A percentile compares a stretch with the other conserved stretches of the same genome.
phyloP scores from a whole-genome alignment of 441 rosid genomes.

The Gossypium armourianum region DNA sequence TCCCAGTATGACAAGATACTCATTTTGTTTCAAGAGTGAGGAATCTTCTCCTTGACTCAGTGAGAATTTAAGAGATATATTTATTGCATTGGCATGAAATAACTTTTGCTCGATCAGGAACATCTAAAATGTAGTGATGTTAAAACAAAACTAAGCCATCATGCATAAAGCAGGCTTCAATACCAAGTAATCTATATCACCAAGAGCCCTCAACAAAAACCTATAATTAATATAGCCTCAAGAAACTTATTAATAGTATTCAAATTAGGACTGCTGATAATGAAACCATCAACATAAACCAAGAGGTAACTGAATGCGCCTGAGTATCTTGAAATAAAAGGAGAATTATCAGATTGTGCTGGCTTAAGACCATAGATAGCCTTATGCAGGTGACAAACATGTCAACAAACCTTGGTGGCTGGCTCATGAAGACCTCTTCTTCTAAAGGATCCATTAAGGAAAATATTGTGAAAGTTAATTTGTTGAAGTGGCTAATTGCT shows the following conservation, averaged over 20 bases:
- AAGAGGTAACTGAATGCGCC: not conserved
- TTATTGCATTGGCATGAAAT: not conserved
- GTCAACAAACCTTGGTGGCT: not conserved
- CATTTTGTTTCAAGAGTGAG: not conserved
- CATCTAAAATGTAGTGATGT: not conserved
- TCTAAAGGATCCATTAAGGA: not conserved
- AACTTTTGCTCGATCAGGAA: not conserved
- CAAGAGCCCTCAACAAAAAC: not conserved
- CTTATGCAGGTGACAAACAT: not conserved
- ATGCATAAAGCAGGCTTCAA: not conserved
- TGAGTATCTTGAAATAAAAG: not conserved
- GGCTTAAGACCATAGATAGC: not conserved
- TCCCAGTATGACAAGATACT: not conserved
- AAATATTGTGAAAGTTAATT: not conserved
- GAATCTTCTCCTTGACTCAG: not conserved
- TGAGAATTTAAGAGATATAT: not conserved
- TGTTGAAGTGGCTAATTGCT: not conserved
- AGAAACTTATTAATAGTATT: not conserved
- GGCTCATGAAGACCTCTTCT: not conserved
- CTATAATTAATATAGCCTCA: not conserved
- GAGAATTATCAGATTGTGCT: not conserved
- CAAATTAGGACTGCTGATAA: not conserved
- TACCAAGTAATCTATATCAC: not conserved
- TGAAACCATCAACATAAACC: not conserved
- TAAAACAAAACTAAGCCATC: not conserved